Conservation (phyloP, 331 rosid genomes). For the Cydonia oblonga region DNA sequence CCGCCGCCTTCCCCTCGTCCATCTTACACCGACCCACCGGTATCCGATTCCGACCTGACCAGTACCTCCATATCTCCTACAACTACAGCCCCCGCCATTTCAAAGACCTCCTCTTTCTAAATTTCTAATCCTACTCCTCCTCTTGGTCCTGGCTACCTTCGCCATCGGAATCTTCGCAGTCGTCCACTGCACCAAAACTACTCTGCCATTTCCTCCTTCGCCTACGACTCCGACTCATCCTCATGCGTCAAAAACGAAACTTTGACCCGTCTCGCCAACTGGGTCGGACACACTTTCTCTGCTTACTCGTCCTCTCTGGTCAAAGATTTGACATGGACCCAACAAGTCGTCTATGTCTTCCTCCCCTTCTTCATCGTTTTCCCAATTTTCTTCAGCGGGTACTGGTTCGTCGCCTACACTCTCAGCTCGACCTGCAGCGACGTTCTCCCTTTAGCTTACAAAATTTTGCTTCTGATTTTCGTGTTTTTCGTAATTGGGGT, state of each 20-base stretch:
- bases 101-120: slow-evolving; percentile 62
- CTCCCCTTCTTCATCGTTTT: slow-evolving; percentile 59
- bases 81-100: slow-evolving; percentile 49
- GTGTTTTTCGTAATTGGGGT: slow-evolving; percentile 50
- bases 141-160: slow-evolving; percentile 53
- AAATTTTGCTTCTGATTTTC: slow-evolving; percentile 53
- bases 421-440: slow-evolving; percentile 45
- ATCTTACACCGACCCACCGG: slow-evolving; percentile 16
- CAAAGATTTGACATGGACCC: slow-evolving; percentile 52
- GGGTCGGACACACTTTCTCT: background rate
- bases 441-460: slow-evolving; percentile 44
- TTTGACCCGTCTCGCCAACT: background rate
- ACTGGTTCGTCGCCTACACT: slow-evolving; percentile 83
- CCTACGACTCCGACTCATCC: slow-evolving; percentile 34
- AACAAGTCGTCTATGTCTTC: slow-evolving; percentile 63
- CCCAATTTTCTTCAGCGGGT: slow-evolving; percentile 63
- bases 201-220: slow-evolving; percentile 39
- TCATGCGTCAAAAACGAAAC: slow-evolving; percentile 31
- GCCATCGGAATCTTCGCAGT: slow-evolving; percentile 59
- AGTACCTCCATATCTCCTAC: slow-evolving; percentile 64
- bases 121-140: slow-evolving; percentile 56
- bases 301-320: slow-evolving; percentile 25
- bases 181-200: slow-evolving; percentile 37
- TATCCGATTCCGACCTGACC: slow-evolving; percentile 48
- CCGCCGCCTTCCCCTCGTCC: slow-evolving; percentile 23